Conservation (phyloP, 306 rosid genomes). For the Fagus crenata region DNA sequence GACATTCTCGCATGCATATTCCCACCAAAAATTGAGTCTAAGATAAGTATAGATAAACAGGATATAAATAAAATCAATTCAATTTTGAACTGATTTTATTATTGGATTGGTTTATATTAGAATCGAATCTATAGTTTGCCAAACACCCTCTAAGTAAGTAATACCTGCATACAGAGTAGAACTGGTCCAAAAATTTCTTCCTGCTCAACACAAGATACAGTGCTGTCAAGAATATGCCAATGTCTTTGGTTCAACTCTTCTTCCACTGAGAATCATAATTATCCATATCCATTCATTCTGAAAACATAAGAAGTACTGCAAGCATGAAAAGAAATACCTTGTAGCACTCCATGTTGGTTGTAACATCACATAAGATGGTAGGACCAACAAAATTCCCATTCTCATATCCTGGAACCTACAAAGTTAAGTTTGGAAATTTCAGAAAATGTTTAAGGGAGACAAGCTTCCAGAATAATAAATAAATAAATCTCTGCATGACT, state of each 20-base stretch:
- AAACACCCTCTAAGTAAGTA: constrained; percentile 1
- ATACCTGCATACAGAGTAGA: constrained; percentile 72
- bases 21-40: too few species aligned
- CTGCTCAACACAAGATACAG: constrained; percentile 45
- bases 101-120: too few species aligned
- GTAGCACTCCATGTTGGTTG: constrained; percentile 68
- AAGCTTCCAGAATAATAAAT: neutral
- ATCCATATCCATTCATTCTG: constrained; percentile 23
- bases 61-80: too few species aligned
- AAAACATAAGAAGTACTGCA: constrained; percentile 1
- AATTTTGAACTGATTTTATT: too few species aligned
- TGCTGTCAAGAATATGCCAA: constrained; percentile 39
- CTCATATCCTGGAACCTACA: constrained; percentile 69
- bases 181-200: constrained; percentile 75
- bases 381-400: constrained; percentile 70
- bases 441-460: constrained; percentile 14
- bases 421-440: constrained; percentile 17
- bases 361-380: constrained; percentile 57
- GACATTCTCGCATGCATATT: too few species aligned
- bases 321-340: constrained; percentile 40
- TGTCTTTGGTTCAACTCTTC: constrained; percentile 31
- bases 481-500: neutral
- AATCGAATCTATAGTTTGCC: too few species aligned
- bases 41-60: too few species aligned
- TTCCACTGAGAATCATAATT: constrained; percentile 25